Base-by-base conservation (phyloP, 192 early-diverging fungal species). In the Rhizophagus sp. region DNA sequence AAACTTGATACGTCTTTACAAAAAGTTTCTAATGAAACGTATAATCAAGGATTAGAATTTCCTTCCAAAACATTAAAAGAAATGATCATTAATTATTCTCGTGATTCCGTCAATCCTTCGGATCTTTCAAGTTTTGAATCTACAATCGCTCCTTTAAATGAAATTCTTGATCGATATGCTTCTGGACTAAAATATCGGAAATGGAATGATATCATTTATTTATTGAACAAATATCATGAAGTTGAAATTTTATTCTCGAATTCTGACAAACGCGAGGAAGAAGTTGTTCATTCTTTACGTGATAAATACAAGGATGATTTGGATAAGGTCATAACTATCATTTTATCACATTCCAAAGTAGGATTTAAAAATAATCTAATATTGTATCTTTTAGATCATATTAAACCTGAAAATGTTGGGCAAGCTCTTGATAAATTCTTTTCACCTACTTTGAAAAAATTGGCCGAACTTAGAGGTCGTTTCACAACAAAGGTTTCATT, bases 401-500 rank as follows among this genome's bases (percentile, higher is more conserved):
- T 96, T 82, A 89, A 92, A 49, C 92, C 92, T 4, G 89, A 90
- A 8, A 81, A 84, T 47, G 83, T 86, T 17, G 92, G 85, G 47
- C 93, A 92, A 44, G 88, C 87, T 33, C 81, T 94, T 66, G 92
- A 95, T 61, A 88, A 89, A 70, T 88, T 82, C 79, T 98, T 94
- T 87, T 89, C 89, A 67, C 91, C 93, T 36, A 87, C 96, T 7
- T 87, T 98, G 61, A 92, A 94, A 83, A 88, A 86, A 66, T 82
- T 97, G 65, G 93, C 98, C 27, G 92, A 91, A 72, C 86, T 99
- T 72, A 87, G 88, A 10, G 90, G 93, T 49, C 88, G 93, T 44
- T 81, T 88, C 5, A 93, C 96, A 7, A 88, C 93, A 81, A 97
- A 96, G 89, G 95, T 98, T 34, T 92, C 96, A 33, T 87, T 98